Evolutionary conservation across 1,139 yeast species (phyloP).

Genomic region (Candida smagusa): DNA sequence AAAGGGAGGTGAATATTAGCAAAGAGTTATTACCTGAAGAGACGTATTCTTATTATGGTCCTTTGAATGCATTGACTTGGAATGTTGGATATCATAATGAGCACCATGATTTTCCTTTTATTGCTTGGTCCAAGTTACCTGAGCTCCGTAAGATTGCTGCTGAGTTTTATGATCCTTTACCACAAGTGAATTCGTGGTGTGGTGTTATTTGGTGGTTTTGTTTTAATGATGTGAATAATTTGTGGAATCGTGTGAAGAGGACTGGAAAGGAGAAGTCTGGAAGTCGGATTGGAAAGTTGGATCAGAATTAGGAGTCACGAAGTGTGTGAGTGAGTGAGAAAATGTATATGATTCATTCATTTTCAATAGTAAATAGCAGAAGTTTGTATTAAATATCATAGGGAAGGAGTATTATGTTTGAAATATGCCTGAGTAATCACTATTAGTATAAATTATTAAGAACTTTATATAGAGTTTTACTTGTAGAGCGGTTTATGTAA

Average conservation of each 20-base stretch:
- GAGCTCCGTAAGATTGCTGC: slow-evolving; percentile 62
- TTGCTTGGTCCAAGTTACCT: slow-evolving; percentile 85
- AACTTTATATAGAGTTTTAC: too few species aligned
- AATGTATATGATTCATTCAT: too few species aligned
- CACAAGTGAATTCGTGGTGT: slow-evolving; percentile 75
- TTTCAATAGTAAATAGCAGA: neutral
- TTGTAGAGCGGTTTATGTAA: too few species aligned
- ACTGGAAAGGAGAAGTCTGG: slow-evolving; percentile 40
- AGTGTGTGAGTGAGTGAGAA: too few species aligned
- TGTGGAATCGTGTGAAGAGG: slow-evolving; percentile 83
- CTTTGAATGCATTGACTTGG: slow-evolving; percentile 75
- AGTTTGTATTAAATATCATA: slow-evolving; percentile 1
- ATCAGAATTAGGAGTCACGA: slow-evolving; percentile 10
- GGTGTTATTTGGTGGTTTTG: slow-evolving; percentile 74
- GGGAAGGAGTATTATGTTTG: too few species aligned
- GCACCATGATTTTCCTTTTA: slow-evolving; percentile 92
- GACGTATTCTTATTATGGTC: slow-evolving; percentile 86
- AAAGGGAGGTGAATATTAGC: slow-evolving; percentile 23
- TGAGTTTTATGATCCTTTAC: slow-evolving; percentile 82
- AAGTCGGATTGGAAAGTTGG: slow-evolving; percentile 20
- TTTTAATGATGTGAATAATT: slow-evolving; percentile 59
- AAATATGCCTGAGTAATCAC: too few species aligned
- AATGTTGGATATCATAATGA: slow-evolving; percentile 93
- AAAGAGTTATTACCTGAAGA: slow-evolving; percentile 56
- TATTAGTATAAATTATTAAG: too few species aligned